Conservation (phyloP, 1,284 basidiomycete species). For the Boletus sp. region DNA sequence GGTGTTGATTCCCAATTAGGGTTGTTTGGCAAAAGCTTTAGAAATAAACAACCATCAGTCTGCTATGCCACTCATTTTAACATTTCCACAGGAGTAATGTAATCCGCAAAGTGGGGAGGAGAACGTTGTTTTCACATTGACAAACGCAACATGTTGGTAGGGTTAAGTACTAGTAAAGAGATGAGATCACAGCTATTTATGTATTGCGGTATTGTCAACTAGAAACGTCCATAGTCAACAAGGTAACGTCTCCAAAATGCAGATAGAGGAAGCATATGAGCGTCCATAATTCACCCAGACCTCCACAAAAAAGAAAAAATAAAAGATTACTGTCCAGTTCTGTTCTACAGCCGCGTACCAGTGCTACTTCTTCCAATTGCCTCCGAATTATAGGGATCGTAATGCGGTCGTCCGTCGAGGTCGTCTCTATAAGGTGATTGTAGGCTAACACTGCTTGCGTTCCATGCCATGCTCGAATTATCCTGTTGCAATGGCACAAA, state of each 20-base stretch:
- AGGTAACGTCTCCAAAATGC: slow-evolving; percentile 4
- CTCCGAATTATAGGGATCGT: slow-evolving; percentile 30
- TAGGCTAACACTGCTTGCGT: slow-evolving; percentile 43
- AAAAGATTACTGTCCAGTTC: slow-evolving; percentile 9
- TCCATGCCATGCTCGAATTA: slow-evolving; percentile 50
- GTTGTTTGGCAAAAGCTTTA: slow-evolving; percentile 16
- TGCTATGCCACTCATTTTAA: too few relatives aligned
- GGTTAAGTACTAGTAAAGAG: neutral
- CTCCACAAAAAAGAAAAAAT: neutral
- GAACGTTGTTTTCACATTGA: too few relatives aligned
- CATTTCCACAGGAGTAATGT: too few relatives aligned
- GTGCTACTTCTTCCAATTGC: slow-evolving; percentile 26
- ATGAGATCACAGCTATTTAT: slow-evolving; percentile 6
- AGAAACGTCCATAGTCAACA: slow-evolving; percentile 10
- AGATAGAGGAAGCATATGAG: neutral
- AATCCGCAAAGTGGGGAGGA: too few relatives aligned
- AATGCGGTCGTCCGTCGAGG: slow-evolving; percentile 23
- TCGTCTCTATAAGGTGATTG: slow-evolving; percentile 45
- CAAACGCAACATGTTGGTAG: neutral
- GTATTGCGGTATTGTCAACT: too few relatives aligned
- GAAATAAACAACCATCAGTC: slow-evolving; percentile 15
- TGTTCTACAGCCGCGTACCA: slow-evolving; percentile 26
- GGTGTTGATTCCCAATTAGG: neutral
- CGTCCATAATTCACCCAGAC: slow-evolving; percentile 8
- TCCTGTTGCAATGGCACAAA: slow-evolving; percentile 57